Evolutionary conservation across 2,329 filamentous ascomycete genomes (phyloP), one percentile per base, ranked within the genome.

Genomic region (Chaetomium sp.): DNA sequence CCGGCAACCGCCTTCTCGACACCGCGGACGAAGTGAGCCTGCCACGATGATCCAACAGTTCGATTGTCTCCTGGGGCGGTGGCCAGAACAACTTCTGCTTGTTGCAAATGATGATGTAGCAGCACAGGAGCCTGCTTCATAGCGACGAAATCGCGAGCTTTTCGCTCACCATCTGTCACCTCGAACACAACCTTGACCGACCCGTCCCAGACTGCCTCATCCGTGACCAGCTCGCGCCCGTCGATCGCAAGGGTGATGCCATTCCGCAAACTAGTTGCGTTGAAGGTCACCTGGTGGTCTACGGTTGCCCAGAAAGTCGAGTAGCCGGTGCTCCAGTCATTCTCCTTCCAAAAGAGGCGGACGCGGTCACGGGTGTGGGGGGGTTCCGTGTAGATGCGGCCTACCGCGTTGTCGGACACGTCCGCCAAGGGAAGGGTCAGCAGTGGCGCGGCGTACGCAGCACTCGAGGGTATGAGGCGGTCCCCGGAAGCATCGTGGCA

Each of bases 191-290:
- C 68, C 12, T 16, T 71, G 47, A 70, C 73, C 0, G 65, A 63
- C 2, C 74, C 75, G 19, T 77, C 70, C 75, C 75, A 77, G 4
- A 35, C 67, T 0, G 51, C 27, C 0, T 69, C 25, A 21, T 72
- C 60, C 29, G 70, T 68, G 21, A 70, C 61, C 7, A 71, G 65
- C 38, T 78, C 74, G 4, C 77, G 73, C 0, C 69, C 75, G 66
- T 79, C 78, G 9, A 79, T 74, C 4, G 75, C 76, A 0, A 80
- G 73, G 1, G 69, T 67, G 4, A 79, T 68, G 1, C 77, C 78
- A 1, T 50, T 23, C 12, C 64, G 65, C 1, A 78, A 67, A 13
- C 74, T 69, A 1, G 60, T 61, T 2, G 72, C 68, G 4, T 63
- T 70, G 66, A 80, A 79, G 0, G 57, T 68, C 57, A 73, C 60